Percentiles rank a stretch among this genome's conserved stretches.
These are phyloP conservation scores for Lecanicillium sp. DNA, from an alignment of 2,329 filamentous ascomycete genomes.

Conservation along the genomic window DNA sequence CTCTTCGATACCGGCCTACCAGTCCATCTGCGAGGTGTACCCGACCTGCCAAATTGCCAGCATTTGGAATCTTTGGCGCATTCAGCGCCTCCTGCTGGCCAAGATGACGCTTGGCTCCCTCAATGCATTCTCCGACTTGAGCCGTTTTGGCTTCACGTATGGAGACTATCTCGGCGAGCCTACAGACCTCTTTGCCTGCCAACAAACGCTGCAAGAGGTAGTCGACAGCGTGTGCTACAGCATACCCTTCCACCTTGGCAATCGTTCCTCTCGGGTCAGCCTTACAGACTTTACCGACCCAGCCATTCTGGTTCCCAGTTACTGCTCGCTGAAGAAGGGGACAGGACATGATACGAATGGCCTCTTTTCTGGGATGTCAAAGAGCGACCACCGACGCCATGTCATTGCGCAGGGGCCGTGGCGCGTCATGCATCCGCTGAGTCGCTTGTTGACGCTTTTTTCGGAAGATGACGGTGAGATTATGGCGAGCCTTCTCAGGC, in stretches of 20 bases:
- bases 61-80: slow-evolving; percentile 4
- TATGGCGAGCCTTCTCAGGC: background rate
- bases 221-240: slow-evolving; percentile 4
- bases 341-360: background rate
- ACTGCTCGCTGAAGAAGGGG: background rate
- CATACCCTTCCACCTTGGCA: slow-evolving; percentile 1
- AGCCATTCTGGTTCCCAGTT: background rate
- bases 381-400: background rate
- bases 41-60: slow-evolving; percentile 3
- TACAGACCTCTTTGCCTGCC: background rate
- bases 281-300: background rate
- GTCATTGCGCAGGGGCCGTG: background rate
- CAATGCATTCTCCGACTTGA: background rate
- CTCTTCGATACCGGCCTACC: background rate
- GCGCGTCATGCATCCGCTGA: background rate
- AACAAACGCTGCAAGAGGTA: background rate
- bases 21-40: background rate
- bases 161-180: no score
- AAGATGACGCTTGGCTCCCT: background rate
- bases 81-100: background rate
- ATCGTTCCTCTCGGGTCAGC: background rate
- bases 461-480: background rate
- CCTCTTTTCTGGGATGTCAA: background rate
- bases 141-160: no score
- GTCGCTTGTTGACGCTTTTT: background rate